phyloP scores from a whole-genome alignment of 768 basidiomycete species.

The Psilocybe tampanensis region DNA sequence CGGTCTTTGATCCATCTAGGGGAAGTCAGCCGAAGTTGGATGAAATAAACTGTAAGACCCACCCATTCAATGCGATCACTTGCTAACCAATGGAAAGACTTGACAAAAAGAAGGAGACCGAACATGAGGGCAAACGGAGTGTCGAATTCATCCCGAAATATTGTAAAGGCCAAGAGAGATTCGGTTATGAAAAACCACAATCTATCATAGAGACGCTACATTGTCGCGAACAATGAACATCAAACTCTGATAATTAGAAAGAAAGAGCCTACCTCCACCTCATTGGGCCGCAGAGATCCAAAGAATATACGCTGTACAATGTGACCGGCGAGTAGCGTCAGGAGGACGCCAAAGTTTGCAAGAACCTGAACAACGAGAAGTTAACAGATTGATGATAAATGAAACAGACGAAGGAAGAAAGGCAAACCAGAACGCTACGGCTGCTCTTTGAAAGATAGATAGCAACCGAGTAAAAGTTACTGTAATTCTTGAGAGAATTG shows the following conservation, averaged over 20 bases:
- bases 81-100: constrained; percentile 98
- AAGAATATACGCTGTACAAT: constrained; percentile 89
- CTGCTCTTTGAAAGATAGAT: constrained; percentile 93
- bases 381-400: constrained; percentile 1
- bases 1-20: constrained; percentile 95
- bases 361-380: constrained; percentile 58
- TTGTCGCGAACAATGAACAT: neutral
- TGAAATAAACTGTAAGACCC: constrained; percentile 13
- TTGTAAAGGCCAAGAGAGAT: constrained; percentile 93
- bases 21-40: constrained; percentile 11
- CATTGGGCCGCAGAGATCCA: constrained; percentile 81
- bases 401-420: neutral
- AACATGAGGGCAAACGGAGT: constrained; percentile 94
- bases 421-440: constrained; percentile 84
- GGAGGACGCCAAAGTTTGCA: constrained; percentile 85
- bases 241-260: neutral
- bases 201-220: constrained; percentile 92
- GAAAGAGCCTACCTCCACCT: constrained; percentile 75
- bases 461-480: constrained; percentile 93
- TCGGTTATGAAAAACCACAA: constrained; percentile 99
- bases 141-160: constrained; percentile 95
- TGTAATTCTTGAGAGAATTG: constrained; percentile 80
- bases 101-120: constrained; percentile 90
- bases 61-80: constrained; percentile 97
- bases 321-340: constrained; percentile 76